phyloP scores from a whole-genome alignment of 1,284 basidiomycete species.

The Trametes polyzona region DNA sequence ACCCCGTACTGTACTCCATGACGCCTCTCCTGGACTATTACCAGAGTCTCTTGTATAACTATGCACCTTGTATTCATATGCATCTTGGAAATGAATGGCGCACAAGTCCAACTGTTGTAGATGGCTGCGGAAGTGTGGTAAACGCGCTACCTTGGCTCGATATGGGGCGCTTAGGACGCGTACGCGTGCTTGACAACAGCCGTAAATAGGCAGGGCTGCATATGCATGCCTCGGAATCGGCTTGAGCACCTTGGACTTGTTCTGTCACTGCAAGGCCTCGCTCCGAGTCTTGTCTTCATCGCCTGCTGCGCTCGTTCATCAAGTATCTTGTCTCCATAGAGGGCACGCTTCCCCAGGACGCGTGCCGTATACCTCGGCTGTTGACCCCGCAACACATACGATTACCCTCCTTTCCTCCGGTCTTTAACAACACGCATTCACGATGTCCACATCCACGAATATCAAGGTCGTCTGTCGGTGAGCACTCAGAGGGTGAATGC shows the following conservation, averaged over 20 bases:
- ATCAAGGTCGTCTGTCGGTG: slow-evolving; percentile 96
- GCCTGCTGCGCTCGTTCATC: slow-evolving; percentile 22
- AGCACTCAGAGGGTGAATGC: slow-evolving; percentile 30
- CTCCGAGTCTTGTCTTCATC: slow-evolving; percentile 19
- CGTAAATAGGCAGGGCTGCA: slow-evolving; percentile 30
- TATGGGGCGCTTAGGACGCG: slow-evolving; percentile 24
- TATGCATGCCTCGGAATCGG: slow-evolving; percentile 12
- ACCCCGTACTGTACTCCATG: neutral
- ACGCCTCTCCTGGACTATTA: slow-evolving; percentile 6
- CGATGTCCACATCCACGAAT: slow-evolving; percentile 70
- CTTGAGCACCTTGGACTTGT: slow-evolving; percentile 18
- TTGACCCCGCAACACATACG: slow-evolving; percentile 15
- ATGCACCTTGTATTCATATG: slow-evolving; percentile 18
- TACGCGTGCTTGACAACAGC: slow-evolving; percentile 35
- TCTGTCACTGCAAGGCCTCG: slow-evolving; percentile 13
- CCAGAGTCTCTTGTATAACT: slow-evolving; percentile 22
- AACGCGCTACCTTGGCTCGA: slow-evolving; percentile 1
- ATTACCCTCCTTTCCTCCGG: slow-evolving; percentile 22
- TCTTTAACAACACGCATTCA: slow-evolving; percentile 6
- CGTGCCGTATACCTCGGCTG: slow-evolving; percentile 25
- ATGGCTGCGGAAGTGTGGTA: neutral
- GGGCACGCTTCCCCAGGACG: slow-evolving; percentile 24
- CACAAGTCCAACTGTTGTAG: neutral
- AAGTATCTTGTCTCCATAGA: slow-evolving; percentile 21
- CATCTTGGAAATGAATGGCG: neutral